Evolutionary conservation across 2,329 filamentous ascomycete genomes (phyloP).

Genomic region (Grosmannia serpens): DNA sequence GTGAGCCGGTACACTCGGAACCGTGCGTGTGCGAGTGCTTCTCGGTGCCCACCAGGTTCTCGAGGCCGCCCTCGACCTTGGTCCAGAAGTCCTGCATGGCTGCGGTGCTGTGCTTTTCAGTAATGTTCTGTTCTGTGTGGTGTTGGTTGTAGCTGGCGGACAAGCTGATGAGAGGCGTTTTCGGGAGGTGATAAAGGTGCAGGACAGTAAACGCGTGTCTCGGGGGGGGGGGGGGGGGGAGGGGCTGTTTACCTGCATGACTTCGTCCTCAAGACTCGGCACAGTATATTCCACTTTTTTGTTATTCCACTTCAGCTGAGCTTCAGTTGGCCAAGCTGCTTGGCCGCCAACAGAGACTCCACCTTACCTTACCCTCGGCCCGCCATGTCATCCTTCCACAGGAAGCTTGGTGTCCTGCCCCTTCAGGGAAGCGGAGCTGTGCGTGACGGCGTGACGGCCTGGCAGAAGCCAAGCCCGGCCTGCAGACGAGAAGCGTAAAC

Average conservation of each 20-base stretch:
- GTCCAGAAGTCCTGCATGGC: slow-evolving; percentile 30
- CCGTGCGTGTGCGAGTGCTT: slow-evolving; percentile 35
- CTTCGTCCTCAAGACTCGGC: not conserved
- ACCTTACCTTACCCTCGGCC: not conserved
- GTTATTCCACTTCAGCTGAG: not conserved
- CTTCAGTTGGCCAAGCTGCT: not conserved
- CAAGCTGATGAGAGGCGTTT: too few species aligned
- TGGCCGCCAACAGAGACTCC: not conserved
- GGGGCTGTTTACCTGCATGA: not conserved
- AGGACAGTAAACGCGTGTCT: not conserved
- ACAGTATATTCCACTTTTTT: not conserved
- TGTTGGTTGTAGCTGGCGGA: too few species aligned
- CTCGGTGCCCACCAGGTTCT: slow-evolving; percentile 25
- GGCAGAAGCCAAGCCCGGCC: too few species aligned
- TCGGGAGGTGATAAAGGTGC: too few species aligned
- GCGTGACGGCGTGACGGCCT: too few species aligned
- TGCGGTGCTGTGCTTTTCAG: not conserved
- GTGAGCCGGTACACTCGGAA: slow-evolving; percentile 27
- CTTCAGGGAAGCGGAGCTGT: not conserved
- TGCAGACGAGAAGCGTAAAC: too few species aligned
- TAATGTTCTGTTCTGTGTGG: not conserved
- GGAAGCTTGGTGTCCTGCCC: not conserved
- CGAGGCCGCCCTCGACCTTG: slow-evolving; percentile 31
- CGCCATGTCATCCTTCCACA: not conserved
- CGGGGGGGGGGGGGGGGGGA: not conserved